phyloP scores from a whole-genome alignment of 768 basidiomycete genomes.

The Lanmaoa pseudosensibilis region DNA sequence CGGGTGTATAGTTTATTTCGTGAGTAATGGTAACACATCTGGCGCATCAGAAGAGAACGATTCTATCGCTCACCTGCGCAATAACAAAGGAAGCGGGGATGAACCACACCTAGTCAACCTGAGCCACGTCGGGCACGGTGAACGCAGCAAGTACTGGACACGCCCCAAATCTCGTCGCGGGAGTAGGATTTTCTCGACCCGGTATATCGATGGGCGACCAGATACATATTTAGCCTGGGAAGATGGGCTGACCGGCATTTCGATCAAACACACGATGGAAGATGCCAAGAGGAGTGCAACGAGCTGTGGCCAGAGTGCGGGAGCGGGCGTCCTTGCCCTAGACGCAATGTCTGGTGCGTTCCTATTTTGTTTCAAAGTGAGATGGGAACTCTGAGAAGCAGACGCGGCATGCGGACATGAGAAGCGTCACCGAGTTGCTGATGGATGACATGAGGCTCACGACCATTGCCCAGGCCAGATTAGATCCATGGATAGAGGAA shows the following conservation, averaged over 20 bases:
- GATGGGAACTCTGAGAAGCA: constrained; percentile 11
- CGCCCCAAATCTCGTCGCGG: constrained; percentile 68
- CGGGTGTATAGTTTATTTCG: not conserved
- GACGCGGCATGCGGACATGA: constrained; percentile 47
- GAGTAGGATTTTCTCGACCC: constrained; percentile 53
- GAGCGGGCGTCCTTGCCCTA: constrained; percentile 54
- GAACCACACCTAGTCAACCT: constrained; percentile 61
- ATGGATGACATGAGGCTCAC: constrained; percentile 73
- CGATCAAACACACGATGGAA: constrained; percentile 73
- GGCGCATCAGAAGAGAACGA: not conserved
- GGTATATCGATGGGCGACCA: constrained; percentile 80
- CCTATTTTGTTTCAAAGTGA: constrained; percentile 33
- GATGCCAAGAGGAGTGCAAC: constrained; percentile 72
- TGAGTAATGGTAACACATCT: constrained; percentile 11
- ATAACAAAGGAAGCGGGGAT: constrained; percentile 78
- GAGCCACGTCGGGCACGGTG: constrained; percentile 8
- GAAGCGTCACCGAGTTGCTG: constrained; percentile 74
- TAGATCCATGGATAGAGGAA: constrained; percentile 60
- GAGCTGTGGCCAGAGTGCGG: constrained; percentile 65
- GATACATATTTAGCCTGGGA: constrained; percentile 72
- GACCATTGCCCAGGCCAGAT: constrained; percentile 76
- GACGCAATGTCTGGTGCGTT: constrained; percentile 80
- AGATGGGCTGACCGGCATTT: constrained; percentile 80
- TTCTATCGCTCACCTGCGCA: constrained; percentile 51
- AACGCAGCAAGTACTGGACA: constrained; percentile 8